These are phyloP conservation scores for Haematococcus sp. DNA, from an alignment of 139 green algal genomes.

Conservation along the genomic window DNA sequence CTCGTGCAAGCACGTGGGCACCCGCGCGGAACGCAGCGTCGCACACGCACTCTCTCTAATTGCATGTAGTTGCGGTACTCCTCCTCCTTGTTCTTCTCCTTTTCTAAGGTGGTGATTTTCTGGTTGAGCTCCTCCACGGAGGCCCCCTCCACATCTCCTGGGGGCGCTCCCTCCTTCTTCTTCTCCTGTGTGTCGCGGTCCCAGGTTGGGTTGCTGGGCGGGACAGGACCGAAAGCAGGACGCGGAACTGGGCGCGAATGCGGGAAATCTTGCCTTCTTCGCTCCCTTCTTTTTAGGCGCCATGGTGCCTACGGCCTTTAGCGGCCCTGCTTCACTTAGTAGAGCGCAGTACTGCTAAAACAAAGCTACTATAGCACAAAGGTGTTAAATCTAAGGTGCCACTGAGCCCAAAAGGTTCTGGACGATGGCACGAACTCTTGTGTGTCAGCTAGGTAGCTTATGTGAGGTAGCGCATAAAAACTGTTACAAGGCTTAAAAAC, in stretches of 20 bases:
- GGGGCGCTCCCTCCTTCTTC: slow-evolving; percentile 51
- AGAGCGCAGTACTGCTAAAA: too few relatives aligned
- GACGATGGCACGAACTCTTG: too few relatives aligned
- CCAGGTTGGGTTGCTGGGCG: not conserved
- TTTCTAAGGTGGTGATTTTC: slow-evolving; percentile 76
- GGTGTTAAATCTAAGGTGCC: too few relatives aligned
- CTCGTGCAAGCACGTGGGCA: not conserved
- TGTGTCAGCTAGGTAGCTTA: too few relatives aligned
- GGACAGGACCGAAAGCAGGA: not conserved
- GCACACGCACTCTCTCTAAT: slow-evolving; percentile 71
- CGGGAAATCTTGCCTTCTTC: slow-evolving; percentile 33
- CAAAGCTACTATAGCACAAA: too few relatives aligned
- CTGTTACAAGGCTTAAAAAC: too few relatives aligned
- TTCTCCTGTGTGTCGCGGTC: slow-evolving; percentile 31
- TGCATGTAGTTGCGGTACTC: slow-evolving; percentile 91
- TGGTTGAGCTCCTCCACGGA: slow-evolving; percentile 76
- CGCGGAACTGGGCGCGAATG: not conserved
- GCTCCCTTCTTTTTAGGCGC: slow-evolving; percentile 38
- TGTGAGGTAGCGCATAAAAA: too few relatives aligned
- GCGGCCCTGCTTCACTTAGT: too few relatives aligned
- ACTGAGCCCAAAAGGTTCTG: too few relatives aligned
- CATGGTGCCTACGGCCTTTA: slow-evolving; percentile 11
- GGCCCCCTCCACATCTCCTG: slow-evolving; percentile 58
- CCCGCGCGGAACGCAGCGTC: not conserved
- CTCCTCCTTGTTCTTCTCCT: slow-evolving; percentile 86